phyloP scores from a whole-genome alignment of 2,329 filamentous ascomycete species.

The Alternaria arborescens region DNA sequence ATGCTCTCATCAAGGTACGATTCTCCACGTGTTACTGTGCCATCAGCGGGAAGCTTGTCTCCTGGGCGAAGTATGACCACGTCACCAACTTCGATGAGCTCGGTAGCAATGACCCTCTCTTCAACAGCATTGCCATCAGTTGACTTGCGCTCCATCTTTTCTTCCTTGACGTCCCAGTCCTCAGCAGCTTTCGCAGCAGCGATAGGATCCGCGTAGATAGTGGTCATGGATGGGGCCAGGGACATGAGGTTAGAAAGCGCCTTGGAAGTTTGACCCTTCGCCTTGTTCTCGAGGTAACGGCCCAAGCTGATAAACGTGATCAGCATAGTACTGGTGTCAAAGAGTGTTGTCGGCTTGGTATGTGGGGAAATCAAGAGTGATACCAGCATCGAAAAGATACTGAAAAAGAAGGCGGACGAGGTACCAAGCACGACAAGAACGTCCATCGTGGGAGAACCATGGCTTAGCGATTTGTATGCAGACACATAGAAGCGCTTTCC shows the following conservation, averaged over 20 bases:
- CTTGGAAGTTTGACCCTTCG: slow-evolving; percentile 95
- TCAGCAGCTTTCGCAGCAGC: slow-evolving; percentile 91
- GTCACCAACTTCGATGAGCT: slow-evolving; percentile 92
- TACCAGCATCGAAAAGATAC: slow-evolving; percentile 83
- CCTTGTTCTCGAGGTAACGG: slow-evolving; percentile 89
- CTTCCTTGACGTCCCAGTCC: slow-evolving; percentile 67
- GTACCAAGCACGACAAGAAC: slow-evolving; percentile 94
- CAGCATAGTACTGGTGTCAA: slow-evolving; percentile 98
- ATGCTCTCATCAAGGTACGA: slow-evolving; percentile 97
- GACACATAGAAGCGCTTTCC: slow-evolving; percentile 93
- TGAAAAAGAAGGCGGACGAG: slow-evolving; percentile 96
- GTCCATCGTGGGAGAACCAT: slow-evolving; percentile 95
- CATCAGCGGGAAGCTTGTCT: slow-evolving; percentile 96
- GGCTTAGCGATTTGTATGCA: slow-evolving; percentile 91
- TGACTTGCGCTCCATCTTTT: slow-evolving; percentile 55
- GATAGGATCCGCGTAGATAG: slow-evolving; percentile 93
- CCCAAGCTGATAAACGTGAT: slow-evolving; percentile 95
- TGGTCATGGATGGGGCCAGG: slow-evolving; percentile 93
- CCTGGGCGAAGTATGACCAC: slow-evolving; percentile 92
- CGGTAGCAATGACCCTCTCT: slow-evolving; percentile 87
- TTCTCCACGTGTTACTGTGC: slow-evolving; percentile 84
- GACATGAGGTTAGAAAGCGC: slow-evolving; percentile 95
- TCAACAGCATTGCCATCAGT: slow-evolving; percentile 71
- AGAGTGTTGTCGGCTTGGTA: slow-evolving; percentile 83
- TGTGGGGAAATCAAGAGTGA: slow-evolving; percentile 80